Conservation (phyloP, 257 asterid genomes). For the Gardenia jasminoides region DNA sequence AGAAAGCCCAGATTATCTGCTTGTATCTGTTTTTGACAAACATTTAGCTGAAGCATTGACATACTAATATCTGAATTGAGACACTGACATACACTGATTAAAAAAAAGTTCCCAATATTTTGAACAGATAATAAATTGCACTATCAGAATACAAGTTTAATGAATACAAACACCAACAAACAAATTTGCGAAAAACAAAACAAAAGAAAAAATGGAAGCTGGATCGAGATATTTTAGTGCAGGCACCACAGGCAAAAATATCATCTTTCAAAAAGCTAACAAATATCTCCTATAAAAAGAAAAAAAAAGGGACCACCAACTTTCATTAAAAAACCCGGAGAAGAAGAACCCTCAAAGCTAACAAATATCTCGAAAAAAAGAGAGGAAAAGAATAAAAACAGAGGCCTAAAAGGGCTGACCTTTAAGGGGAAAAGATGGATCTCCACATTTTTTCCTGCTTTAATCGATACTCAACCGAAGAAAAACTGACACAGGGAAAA, state of each 20-base stretch:
- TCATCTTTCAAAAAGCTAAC: background rate
- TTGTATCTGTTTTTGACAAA: background rate
- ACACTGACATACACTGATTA: background rate
- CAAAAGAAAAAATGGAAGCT: background rate
- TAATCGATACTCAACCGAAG: too few species aligned
- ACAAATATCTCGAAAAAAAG: too few species aligned
- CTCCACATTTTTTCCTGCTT: too few species aligned
- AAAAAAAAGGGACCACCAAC: constrained; percentile 5
- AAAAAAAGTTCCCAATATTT: background rate
- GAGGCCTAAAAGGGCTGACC: too few species aligned
- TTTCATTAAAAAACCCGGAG: background rate
- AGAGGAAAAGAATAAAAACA: too few species aligned
- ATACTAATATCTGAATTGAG: background rate
- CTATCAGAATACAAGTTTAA: background rate
- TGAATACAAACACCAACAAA: background rate
- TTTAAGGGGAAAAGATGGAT: too few species aligned
- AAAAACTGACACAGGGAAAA: too few species aligned
- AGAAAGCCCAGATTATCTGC: background rate
- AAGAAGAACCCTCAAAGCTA: too few species aligned
- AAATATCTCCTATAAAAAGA: background rate
- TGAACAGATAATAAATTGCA: too few species aligned
- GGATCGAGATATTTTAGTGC: background rate
- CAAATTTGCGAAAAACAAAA: background rate
- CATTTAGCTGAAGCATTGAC: background rate
- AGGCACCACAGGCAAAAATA: background rate